A percentile compares a stretch with the other conserved stretches of the same genome.
These are phyloP conservation scores for Linderniella brevidens DNA, from an alignment of 257 asterid species.

Conservation along the genomic window DNA sequence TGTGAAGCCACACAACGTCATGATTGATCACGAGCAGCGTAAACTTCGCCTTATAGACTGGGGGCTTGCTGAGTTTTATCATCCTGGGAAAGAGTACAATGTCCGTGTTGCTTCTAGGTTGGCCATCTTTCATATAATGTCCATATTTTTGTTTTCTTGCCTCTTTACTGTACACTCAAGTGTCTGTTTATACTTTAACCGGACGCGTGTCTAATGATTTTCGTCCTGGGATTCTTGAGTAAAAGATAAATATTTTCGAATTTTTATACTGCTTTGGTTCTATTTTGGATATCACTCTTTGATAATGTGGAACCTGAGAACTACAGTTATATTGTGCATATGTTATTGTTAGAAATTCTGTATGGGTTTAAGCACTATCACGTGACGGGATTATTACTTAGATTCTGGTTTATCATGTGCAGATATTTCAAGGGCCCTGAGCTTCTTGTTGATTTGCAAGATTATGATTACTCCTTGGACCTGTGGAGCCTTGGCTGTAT, in stretches of 20 bases:
- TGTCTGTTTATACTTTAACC: too few relatives aligned
- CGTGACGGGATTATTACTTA: background rate
- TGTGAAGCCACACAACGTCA: conserved; percentile 55
- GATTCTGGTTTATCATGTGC: conserved; percentile 7
- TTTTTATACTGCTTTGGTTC: too few relatives aligned
- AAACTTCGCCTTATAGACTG: conserved; percentile 47
- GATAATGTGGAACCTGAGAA: too few relatives aligned
- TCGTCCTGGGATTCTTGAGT: too few relatives aligned
- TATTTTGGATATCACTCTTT: too few relatives aligned
- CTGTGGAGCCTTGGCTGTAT: conserved; percentile 86
- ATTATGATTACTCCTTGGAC: conserved; percentile 87
- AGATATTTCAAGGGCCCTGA: conserved; percentile 76
- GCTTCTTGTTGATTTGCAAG: conserved; percentile 94
- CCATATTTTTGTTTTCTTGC: background rate
- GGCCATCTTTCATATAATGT: conserved; percentile 12
- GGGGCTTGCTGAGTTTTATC: conserved; percentile 59
- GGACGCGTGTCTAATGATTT: too few relatives aligned
- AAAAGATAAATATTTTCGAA: too few relatives aligned
- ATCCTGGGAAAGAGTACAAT: conserved; percentile 51
- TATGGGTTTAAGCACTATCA: too few relatives aligned
- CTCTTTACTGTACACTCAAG: too few relatives aligned
- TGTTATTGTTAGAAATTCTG: too few relatives aligned
- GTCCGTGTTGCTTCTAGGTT: conserved; percentile 57
- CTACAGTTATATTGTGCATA: too few relatives aligned
- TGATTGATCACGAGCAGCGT: conserved; percentile 50